Percentiles rank a stretch among this genome's conserved stretches.
Conservation (phyloP, 371 early-diverging fungal species). For the Sporodiniella umbellata region DNA sequence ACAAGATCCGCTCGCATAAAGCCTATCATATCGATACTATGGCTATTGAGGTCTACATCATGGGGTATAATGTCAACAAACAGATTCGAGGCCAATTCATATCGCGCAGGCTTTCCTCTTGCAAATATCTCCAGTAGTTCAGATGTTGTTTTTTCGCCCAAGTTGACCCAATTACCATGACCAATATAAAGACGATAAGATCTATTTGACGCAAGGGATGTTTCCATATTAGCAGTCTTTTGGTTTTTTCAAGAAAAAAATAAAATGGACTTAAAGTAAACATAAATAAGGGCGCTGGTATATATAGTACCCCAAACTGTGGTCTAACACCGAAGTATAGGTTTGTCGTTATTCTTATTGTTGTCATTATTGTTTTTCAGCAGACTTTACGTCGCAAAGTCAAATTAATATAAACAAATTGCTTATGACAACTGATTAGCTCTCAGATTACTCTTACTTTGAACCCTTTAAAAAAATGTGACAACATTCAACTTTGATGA, state of each 20-base stretch:
- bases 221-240: slow-evolving; percentile 1
- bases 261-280: not conserved
- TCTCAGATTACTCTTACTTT: too few relatives aligned
- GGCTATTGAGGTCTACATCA: slow-evolving; percentile 46
- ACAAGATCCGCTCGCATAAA: slow-evolving; percentile 44
- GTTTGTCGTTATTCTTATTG: not conserved
- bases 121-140: slow-evolving; percentile 31
- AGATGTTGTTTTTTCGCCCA: slow-evolving; percentile 26
- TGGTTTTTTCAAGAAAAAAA: slow-evolving; percentile 4
- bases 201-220: not conserved
- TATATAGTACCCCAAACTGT: too few relatives aligned
- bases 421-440: not conserved
- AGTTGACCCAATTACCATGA: slow-evolving; percentile 44
- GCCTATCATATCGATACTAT: slow-evolving; percentile 37
- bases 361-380: slow-evolving; percentile 16
- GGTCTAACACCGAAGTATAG: not conserved
- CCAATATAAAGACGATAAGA: slow-evolving; percentile 39
- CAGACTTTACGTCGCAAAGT: too few relatives aligned
- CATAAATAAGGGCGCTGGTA: not conserved
- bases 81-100: slow-evolving; percentile 28
- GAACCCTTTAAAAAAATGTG: not conserved
- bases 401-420: too few relatives aligned
- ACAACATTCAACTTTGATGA: slow-evolving; percentile 8
- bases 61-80: slow-evolving; percentile 40
- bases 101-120: slow-evolving; percentile 33